Evolutionary conservation across 768 basidiomycete species (phyloP).

Genomic region (Boletus sp.): DNA sequence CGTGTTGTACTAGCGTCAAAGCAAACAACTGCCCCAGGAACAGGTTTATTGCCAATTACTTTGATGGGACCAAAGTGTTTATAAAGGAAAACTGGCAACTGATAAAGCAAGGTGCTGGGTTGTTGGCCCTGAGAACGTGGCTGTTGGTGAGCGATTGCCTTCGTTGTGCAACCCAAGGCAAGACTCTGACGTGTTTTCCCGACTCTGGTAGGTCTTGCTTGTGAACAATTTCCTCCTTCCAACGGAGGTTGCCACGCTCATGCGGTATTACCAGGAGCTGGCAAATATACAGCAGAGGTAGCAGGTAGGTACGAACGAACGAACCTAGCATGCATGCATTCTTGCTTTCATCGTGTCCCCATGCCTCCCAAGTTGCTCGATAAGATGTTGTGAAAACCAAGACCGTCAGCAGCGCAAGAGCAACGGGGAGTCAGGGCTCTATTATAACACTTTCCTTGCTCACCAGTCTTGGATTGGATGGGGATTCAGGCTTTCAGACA

Average conservation of each 20-base stretch:
- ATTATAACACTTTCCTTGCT: too few relatives aligned
- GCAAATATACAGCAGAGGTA: conserved; percentile 45
- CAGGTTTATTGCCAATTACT: conserved; percentile 53
- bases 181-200: not conserved
- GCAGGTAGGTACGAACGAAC: not conserved
- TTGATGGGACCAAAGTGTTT: conserved; percentile 51
- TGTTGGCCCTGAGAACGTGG: conserved; percentile 59
- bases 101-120: conserved; percentile 68
- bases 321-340: not conserved
- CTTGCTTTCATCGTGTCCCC: not conserved
- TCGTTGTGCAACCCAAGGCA: not conserved
- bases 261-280: conserved; percentile 53
- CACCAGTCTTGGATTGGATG: too few relatives aligned
- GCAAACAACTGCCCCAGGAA: conserved; percentile 34
- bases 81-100: conserved; percentile 59
- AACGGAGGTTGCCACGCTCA: conserved; percentile 45
- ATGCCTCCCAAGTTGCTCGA: too few relatives aligned
- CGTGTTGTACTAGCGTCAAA: not conserved
- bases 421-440: too few relatives aligned
- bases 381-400: not conserved
- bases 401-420: too few relatives aligned
- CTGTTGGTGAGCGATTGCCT: conserved; percentile 44
- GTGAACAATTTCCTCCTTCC: conserved; percentile 52
- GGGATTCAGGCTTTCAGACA: too few relatives aligned
- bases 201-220: conserved; percentile 44